A percentile compares a stretch with the other conserved stretches of the same genome.
Evolutionary conservation across 2,329 filamentous ascomycete species (phyloP).

Genomic region (Botryotinia convoluta): DNA sequence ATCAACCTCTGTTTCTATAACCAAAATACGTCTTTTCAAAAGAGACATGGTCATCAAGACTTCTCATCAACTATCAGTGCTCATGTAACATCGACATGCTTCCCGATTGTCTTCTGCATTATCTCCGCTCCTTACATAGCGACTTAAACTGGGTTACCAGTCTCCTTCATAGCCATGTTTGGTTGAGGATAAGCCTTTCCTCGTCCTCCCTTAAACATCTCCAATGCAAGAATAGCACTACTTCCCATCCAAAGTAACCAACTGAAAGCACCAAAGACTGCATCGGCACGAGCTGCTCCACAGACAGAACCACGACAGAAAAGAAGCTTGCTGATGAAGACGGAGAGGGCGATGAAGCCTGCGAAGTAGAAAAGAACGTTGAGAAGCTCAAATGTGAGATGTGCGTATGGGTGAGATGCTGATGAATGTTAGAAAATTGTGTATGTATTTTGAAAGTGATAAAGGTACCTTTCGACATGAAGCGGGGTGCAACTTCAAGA

Average conservation of each 20-base stretch:
- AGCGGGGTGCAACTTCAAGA: constrained; percentile 50
- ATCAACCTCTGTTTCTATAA: neutral
- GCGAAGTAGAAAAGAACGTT: constrained; percentile 58
- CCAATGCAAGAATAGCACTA: constrained; percentile 46
- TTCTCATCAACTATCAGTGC: neutral
- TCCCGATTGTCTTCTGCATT: neutral
- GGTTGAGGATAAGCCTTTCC: constrained; percentile 34
- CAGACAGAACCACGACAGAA: constrained; percentile 59
- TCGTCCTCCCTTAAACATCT: constrained; percentile 45
- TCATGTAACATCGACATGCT: neutral
- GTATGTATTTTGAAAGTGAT: neutral
- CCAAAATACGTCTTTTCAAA: neutral
- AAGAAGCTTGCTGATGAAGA: constrained; percentile 54
- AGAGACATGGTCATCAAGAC: constrained; percentile 15
- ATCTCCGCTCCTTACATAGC: neutral
- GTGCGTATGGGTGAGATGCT: constrained; percentile 50
- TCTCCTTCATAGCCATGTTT: constrained; percentile 34
- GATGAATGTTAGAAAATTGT: neutral
- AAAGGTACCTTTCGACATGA: constrained; percentile 33
- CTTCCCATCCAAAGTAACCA: constrained; percentile 54
- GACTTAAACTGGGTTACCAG: constrained; percentile 21
- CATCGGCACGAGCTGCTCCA: constrained; percentile 52
- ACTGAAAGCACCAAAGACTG: constrained; percentile 53
- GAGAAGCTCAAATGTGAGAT: constrained; percentile 49
- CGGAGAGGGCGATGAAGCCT: constrained; percentile 57